phyloP scores from a whole-genome alignment of 331 rosid species.

The Malus hybrid region DNA sequence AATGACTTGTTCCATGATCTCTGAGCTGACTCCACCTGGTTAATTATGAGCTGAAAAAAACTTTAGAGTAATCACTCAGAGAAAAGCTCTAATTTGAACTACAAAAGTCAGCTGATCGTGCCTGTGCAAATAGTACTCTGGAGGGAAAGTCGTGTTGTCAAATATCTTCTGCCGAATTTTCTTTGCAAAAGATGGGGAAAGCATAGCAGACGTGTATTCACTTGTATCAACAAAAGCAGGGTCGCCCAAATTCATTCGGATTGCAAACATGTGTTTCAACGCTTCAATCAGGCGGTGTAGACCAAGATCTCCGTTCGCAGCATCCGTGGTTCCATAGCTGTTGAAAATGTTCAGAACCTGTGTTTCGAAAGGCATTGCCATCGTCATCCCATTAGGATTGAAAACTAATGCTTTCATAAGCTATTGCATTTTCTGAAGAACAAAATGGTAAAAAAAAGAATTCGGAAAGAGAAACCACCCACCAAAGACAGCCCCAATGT shows the following conservation, averaged over 20 bases:
- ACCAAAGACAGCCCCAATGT: slow-evolving; percentile 70
- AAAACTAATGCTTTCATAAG: background rate
- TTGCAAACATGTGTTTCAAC: slow-evolving; percentile 64
- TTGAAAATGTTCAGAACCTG: slow-evolving; percentile 70
- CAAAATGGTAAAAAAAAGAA: background rate
- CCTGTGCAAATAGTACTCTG: slow-evolving; percentile 78
- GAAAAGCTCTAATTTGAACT: slow-evolving; percentile 9
- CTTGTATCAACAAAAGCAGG: slow-evolving; percentile 55
- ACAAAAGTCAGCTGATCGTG: slow-evolving; percentile 11
- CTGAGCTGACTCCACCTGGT: slow-evolving; percentile 91
- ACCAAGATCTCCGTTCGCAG: slow-evolving; percentile 67
- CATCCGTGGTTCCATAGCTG: slow-evolving; percentile 55
- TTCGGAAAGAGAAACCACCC: slow-evolving; percentile 5
- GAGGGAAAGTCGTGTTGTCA: slow-evolving; percentile 85
- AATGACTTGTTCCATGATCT: slow-evolving; percentile 94
- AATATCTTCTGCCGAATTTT: slow-evolving; percentile 49
- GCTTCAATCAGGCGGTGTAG: slow-evolving; percentile 84
- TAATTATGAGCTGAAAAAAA: background rate
- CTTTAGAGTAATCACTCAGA: background rate
- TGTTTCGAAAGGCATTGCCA: slow-evolving; percentile 4
- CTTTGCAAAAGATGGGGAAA: slow-evolving; percentile 66
- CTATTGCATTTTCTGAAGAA: background rate
- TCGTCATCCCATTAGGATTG: background rate
- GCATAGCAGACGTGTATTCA: slow-evolving; percentile 44
- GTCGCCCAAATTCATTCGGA: slow-evolving; percentile 91